phyloP scores from a whole-genome alignment of 345 rosid species.

The Acer yangbiense region DNA sequence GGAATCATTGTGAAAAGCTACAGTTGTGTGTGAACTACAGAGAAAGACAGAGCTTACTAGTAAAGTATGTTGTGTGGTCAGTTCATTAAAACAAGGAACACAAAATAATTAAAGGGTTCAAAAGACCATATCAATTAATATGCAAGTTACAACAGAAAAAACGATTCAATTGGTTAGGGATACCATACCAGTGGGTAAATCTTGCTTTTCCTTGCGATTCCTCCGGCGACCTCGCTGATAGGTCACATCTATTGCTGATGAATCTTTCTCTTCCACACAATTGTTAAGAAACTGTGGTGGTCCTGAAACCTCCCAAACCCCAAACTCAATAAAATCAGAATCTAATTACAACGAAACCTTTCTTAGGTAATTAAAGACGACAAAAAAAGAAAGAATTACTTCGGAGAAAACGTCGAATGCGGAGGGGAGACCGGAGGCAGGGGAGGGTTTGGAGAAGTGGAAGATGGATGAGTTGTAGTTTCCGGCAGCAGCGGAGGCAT shows the following conservation, averaged over 20 bases:
- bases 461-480: conserved; percentile 49
- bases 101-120: background rate
- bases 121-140: background rate
- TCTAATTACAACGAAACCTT: background rate
- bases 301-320: conserved; percentile 68
- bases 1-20: too few relatives aligned
- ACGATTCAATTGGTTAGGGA: background rate
- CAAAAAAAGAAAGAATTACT: conserved; percentile 32
- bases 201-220: conserved; percentile 60
- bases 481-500: conserved; percentile 23
- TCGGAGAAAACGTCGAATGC: conserved; percentile 85
- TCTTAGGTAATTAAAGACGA: background rate
- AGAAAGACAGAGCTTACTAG: background rate
- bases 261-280: conserved; percentile 50
- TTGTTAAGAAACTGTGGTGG: conserved; percentile 84
- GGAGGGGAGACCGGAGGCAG: conserved; percentile 68
- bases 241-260: conserved; percentile 46
- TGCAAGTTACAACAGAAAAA: too few relatives aligned
- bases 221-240: conserved; percentile 43
- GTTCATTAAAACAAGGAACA: background rate
- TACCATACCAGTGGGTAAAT: conserved; percentile 60
- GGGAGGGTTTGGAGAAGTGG: conserved; percentile 42
- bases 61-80: background rate
- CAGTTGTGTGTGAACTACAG: too few relatives aligned
- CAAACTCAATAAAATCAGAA: conserved; percentile 15